phyloP scores from a whole-genome alignment of 2,329 filamentous ascomycete genomes.

The Cercospora beticola region DNA sequence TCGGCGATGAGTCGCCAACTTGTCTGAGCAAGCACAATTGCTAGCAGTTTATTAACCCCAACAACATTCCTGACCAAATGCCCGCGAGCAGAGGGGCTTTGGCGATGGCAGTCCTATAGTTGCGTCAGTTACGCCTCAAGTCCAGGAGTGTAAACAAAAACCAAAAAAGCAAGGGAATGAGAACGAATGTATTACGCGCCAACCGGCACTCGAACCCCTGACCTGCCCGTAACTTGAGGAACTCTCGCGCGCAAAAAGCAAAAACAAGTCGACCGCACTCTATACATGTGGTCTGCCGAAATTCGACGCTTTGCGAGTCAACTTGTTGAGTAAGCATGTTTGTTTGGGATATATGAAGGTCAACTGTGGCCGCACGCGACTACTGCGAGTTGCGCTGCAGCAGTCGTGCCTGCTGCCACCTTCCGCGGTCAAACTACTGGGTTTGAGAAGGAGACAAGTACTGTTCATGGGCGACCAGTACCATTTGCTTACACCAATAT shows the following conservation, averaged over 20 bases:
- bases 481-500: background rate
- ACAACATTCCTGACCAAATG: no score
- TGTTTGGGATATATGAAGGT: background rate
- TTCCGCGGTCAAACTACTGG: background rate
- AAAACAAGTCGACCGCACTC: background rate
- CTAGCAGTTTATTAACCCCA: no score
- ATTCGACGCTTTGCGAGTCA: background rate
- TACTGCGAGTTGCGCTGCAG: background rate
- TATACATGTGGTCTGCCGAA: background rate
- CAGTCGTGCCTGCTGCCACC: background rate
- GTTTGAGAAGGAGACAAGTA: background rate
- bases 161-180: no score
- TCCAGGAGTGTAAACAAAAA: no score
- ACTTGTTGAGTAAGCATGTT: background rate
- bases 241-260: background rate
- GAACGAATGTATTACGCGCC: no score
- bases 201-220: background rate
- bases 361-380: background rate
- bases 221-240: background rate
- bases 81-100: no score
- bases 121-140: no score
- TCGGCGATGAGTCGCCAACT: no score
- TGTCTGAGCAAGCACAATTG: no score
- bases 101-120: no score
- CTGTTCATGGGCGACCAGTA: background rate